Evolutionary conservation across 768 basidiomycete genomes (phyloP).

Genomic region (Boletus rubescentipes): DNA sequence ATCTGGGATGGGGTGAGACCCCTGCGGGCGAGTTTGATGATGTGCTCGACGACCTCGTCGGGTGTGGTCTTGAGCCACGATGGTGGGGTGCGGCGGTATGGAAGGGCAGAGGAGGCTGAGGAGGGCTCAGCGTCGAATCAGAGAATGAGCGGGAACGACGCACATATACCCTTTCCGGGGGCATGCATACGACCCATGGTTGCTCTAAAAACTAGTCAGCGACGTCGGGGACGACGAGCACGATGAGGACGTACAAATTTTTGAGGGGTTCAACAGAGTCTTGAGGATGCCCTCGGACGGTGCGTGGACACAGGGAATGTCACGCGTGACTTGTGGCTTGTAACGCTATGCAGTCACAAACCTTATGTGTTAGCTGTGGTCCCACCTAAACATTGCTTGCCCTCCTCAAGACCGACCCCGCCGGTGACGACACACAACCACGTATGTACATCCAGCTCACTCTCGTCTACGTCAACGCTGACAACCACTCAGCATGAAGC

Average conservation of each 20-base stretch:
- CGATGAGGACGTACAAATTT: no score
- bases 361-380: slow-evolving; percentile 47
- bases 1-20: slow-evolving; percentile 98
- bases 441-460: slow-evolving; percentile 10
- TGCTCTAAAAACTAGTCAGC: no score
- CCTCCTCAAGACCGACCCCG: slow-evolving; percentile 31
- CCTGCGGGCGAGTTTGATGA: slow-evolving; percentile 96
- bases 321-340: slow-evolving; percentile 23
- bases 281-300: no score
- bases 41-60: slow-evolving; percentile 94
- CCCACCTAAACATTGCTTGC: neutral
- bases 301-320: no score
- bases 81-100: slow-evolving; percentile 57
- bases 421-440: slow-evolving; percentile 42
- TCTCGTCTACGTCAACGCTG: neutral
- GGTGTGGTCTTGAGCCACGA: slow-evolving; percentile 96
- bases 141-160: no score
- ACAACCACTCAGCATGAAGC: slow-evolving; percentile 70
- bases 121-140: no score
- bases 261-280: no score
- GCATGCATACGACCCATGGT: no score
- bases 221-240: no score
- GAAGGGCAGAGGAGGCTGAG: no score
- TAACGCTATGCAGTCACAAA: slow-evolving; percentile 60
- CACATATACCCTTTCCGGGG: no score